These are phyloP conservation scores for Emergomyces africanus DNA, from an alignment of 2,329 filamentous ascomycete species.

Conservation along the genomic window DNA sequence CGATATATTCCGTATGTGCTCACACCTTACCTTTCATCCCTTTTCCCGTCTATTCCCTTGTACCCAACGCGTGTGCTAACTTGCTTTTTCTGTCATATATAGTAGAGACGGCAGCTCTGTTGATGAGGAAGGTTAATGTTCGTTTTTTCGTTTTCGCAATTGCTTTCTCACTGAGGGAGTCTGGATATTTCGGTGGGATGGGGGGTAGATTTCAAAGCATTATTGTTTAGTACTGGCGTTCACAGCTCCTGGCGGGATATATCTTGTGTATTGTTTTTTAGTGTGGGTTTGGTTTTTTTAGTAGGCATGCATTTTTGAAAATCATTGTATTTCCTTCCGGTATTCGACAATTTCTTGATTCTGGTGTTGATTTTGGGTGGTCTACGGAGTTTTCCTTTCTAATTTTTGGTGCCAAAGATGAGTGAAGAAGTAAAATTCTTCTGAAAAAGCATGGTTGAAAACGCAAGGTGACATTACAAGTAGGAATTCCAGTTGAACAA, in stretches of 20 bases:
- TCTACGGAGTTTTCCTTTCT: no score
- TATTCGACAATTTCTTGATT: not conserved
- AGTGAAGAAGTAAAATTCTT: no score
- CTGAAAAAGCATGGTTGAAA: no score
- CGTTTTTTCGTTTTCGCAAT: no score
- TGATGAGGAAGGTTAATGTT: slow-evolving; percentile 29
- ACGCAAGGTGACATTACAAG: no score
- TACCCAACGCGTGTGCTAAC: not conserved
- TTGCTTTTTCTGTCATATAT: not conserved
- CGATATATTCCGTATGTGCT: slow-evolving; percentile 45
- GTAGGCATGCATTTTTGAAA: not conserved
- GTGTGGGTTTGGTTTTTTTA: not conserved
- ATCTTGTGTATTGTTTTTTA: not conserved
- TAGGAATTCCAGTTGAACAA: no score
- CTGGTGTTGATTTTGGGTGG: no score
- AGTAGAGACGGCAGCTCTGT: slow-evolving; percentile 35
- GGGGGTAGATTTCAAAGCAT: not conserved
- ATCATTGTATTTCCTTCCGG: not conserved
- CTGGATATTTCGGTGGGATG: not conserved
- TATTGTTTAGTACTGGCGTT: not conserved
- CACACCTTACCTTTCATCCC: not conserved
- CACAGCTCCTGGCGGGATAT: not conserved
- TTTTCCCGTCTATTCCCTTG: not conserved
- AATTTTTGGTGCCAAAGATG: no score
- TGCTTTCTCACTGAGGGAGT: not conserved